A percentile compares a stretch with the other conserved stretches of the same genome.
Conservation (phyloP, 805 yeast genomes). For the Osmozyma mogii region DNA sequence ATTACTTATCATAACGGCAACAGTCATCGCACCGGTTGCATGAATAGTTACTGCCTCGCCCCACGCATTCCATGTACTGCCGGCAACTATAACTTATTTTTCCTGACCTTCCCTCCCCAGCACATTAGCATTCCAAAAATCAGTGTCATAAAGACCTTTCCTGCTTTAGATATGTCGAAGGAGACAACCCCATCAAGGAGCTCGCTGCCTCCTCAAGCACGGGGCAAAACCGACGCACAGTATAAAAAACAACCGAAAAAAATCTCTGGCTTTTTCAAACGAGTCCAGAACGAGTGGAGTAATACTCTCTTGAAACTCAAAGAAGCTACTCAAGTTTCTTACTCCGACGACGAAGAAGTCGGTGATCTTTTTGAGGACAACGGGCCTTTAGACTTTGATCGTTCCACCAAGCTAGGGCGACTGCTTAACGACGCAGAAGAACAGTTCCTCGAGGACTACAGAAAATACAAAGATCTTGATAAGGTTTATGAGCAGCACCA, state of each 20-base stretch:
- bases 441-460: constrained; percentile 24
- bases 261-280: constrained; percentile 26
- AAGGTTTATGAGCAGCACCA: constrained; percentile 20
- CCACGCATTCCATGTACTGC: too few species aligned
- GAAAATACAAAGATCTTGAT: constrained; percentile 24
- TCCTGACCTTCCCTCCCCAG: too few species aligned
- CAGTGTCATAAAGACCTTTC: too few species aligned
- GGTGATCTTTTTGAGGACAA: constrained; percentile 41
- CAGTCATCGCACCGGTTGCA: too few species aligned
- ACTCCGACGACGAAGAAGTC: constrained; percentile 41
- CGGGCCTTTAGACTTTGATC: constrained; percentile 27
- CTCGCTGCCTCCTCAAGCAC: constrained; percentile 1
- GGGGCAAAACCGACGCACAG: constrained; percentile 2
- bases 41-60: too few species aligned
- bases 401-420: constrained; percentile 10
- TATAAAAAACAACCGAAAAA: constrained; percentile 5
- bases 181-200: constrained; percentile 4
- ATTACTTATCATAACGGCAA: too few species aligned
- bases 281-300: constrained; percentile 32
- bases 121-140: too few species aligned
- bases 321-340: constrained; percentile 40
- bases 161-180: constrained; percentile 2
- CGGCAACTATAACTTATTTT: too few species aligned
- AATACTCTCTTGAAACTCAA: constrained; percentile 26
- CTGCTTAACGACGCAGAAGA: constrained; percentile 19